These are phyloP conservation scores for Meripilus lineatus DNA, from an alignment of 1,284 basidiomycete species.

Conservation along the genomic window DNA sequence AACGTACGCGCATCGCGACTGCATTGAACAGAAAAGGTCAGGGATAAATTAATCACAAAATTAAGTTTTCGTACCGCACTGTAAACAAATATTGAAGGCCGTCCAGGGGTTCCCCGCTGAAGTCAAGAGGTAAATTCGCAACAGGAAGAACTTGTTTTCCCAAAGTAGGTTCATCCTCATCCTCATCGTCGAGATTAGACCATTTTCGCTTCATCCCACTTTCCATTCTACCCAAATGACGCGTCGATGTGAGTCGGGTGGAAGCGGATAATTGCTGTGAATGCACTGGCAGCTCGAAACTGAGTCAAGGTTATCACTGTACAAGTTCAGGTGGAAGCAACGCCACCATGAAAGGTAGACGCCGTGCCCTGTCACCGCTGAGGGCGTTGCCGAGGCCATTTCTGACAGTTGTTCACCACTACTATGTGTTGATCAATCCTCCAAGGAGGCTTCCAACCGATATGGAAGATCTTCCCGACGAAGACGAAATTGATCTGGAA, in stretches of 20 bases:
- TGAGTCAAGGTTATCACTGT: no score
- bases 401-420: no score
- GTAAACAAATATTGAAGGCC: conserved; percentile 79
- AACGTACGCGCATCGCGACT: conserved; percentile 65
- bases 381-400: no score
- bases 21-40: conserved; percentile 8
- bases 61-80: conserved; percentile 49
- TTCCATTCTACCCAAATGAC: no score
- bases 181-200: conserved; percentile 19
- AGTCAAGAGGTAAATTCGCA: conserved; percentile 63
- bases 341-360: no score
- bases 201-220: conserved; percentile 16
- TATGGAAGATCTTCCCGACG: conserved; percentile 20
- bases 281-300: no score
- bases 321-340: no score
- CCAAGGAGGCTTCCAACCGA: no score
- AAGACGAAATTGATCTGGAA: conserved; percentile 55
- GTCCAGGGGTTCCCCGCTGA: conserved; percentile 60
- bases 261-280: no score
- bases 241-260: no score
- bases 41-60: conserved; percentile 9
- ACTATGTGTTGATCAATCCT: no score
- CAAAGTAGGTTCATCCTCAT: conserved; percentile 26
- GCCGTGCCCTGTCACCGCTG: no score
- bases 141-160: conserved; percentile 64